phyloP scores from a whole-genome alignment of 1,284 basidiomycete species.

The Ganoderma leucocontextum region DNA sequence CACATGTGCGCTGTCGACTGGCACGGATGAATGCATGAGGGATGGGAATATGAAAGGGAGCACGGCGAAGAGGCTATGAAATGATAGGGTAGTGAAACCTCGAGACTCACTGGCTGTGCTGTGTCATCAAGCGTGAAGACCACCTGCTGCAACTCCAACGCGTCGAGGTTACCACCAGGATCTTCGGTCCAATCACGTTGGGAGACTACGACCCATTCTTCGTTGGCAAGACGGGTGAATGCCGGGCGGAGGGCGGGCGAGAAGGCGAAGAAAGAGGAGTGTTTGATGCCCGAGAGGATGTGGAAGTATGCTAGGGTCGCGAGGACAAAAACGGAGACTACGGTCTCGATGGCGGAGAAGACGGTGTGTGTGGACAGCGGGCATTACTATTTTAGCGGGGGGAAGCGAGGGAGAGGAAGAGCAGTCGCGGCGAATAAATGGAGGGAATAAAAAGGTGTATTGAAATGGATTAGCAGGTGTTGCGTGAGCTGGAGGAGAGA shows the following conservation, averaged over 20 bases:
- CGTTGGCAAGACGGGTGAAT: constrained; percentile 58
- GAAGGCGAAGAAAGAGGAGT: constrained; percentile 73
- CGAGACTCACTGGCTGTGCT: constrained; percentile 45
- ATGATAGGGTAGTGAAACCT: constrained; percentile 8
- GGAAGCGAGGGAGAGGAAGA: constrained; percentile 15
- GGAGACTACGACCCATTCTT: constrained; percentile 63
- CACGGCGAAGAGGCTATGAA: constrained; percentile 1
- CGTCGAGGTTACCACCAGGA: constrained; percentile 43
- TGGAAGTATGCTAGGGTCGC: constrained; percentile 94
- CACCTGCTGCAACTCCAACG: constrained; percentile 72
- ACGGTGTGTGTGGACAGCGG: constrained; percentile 72
- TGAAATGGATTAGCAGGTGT: constrained; percentile 26
- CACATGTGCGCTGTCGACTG: background rate
- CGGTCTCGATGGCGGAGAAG: constrained; percentile 81
- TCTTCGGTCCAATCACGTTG: constrained; percentile 58
- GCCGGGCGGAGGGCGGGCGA: constrained; percentile 58
- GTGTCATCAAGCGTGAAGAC: constrained; percentile 60
- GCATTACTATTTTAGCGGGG: constrained; percentile 52
- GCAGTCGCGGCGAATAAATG: constrained; percentile 26
- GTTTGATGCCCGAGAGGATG: constrained; percentile 85
- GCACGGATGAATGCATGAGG: background rate
- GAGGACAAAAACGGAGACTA: constrained; percentile 87
- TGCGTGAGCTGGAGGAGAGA: constrained; percentile 17
- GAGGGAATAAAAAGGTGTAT: constrained; percentile 33
- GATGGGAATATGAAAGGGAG: background rate